Percentiles rank a stretch among this genome's conserved stretches.
Conservation (phyloP, 805 yeast species). For the Torulaspora quercuum region DNA sequence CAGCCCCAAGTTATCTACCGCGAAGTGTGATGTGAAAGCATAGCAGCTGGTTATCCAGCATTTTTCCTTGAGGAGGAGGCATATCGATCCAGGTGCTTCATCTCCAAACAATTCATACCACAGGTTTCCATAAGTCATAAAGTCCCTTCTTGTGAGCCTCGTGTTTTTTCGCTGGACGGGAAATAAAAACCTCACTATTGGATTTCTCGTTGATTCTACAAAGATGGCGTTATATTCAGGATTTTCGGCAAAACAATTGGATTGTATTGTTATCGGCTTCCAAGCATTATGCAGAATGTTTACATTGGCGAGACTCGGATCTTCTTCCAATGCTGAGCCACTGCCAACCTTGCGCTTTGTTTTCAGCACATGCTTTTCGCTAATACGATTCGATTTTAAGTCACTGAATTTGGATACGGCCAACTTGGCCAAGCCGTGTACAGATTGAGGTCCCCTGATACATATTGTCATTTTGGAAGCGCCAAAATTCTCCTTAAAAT, state of each 20-base stretch:
- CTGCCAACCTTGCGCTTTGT: neutral
- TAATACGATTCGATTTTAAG: conserved; percentile 22
- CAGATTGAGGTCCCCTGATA: conserved; percentile 62
- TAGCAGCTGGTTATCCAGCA: conserved; percentile 40
- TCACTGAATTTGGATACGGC: conserved; percentile 45
- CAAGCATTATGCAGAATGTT: conserved; percentile 27
- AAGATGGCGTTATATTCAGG: conserved; percentile 35
- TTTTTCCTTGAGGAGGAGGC: conserved; percentile 37
- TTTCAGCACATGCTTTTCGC: neutral
- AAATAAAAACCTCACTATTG: conserved; percentile 46
- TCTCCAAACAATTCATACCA: conserved; percentile 65
- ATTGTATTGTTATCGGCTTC: conserved; percentile 17
- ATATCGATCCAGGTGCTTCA: conserved; percentile 53
- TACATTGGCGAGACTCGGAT: conserved; percentile 1
- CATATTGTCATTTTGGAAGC: conserved; percentile 56
- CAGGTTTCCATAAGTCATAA: conserved; percentile 36
- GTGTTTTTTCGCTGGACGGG: conserved; percentile 33
- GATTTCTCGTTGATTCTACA: conserved; percentile 38
- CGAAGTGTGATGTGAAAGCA: conserved; percentile 43
- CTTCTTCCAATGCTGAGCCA: conserved; percentile 6
- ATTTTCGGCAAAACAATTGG: conserved; percentile 26
- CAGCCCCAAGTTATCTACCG: conserved; percentile 40
- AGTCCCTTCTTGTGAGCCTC: conserved; percentile 23
- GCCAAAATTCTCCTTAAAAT: conserved; percentile 42
- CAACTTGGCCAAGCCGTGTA: conserved; percentile 52